Conservation (phyloP, 1,284 basidiomycete genomes). For the Trametes pubescens region DNA sequence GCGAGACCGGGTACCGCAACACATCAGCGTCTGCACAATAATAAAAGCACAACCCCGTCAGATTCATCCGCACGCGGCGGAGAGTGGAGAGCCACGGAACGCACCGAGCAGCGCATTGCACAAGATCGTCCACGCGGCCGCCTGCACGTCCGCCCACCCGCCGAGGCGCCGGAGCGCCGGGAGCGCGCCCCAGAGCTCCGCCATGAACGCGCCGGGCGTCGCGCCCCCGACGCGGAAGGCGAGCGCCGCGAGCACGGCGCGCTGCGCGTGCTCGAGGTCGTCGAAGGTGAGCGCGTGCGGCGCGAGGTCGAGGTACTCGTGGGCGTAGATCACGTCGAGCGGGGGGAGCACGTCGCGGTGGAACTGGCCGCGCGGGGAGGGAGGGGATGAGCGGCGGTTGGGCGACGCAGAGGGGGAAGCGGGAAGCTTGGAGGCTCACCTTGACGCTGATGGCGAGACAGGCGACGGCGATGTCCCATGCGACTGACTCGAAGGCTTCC, state of each 20-base stretch:
- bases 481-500: slow-evolving; percentile 48
- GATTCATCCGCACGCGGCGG: slow-evolving; percentile 1
- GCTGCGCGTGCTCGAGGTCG: slow-evolving; percentile 66
- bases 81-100: too few relatives aligned
- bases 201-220: slow-evolving; percentile 64
- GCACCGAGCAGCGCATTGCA: slow-evolving; percentile 56
- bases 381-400: background rate
- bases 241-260: slow-evolving; percentile 60
- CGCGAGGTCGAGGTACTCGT: slow-evolving; percentile 58
- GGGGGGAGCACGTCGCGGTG: slow-evolving; percentile 70
- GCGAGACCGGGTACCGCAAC: slow-evolving; percentile 56
- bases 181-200: slow-evolving; percentile 64
- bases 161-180: slow-evolving; percentile 54
- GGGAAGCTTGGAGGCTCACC: too few relatives aligned
- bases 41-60: background rate
- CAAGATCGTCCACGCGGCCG: slow-evolving; percentile 58
- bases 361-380: slow-evolving; percentile 46
- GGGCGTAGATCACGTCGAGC: slow-evolving; percentile 56
- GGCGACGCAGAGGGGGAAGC: background rate
- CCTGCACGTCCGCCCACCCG: slow-evolving; percentile 55
- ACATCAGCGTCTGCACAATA: slow-evolving; percentile 57
- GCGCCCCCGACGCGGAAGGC: slow-evolving; percentile 56
- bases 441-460: slow-evolving; percentile 67
- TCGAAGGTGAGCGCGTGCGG: slow-evolving; percentile 53
- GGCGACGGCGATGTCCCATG: slow-evolving; percentile 63